These are phyloP conservation scores for Mycena galopus DNA, from an alignment of 768 basidiomycete species.

Conservation along the genomic window DNA sequence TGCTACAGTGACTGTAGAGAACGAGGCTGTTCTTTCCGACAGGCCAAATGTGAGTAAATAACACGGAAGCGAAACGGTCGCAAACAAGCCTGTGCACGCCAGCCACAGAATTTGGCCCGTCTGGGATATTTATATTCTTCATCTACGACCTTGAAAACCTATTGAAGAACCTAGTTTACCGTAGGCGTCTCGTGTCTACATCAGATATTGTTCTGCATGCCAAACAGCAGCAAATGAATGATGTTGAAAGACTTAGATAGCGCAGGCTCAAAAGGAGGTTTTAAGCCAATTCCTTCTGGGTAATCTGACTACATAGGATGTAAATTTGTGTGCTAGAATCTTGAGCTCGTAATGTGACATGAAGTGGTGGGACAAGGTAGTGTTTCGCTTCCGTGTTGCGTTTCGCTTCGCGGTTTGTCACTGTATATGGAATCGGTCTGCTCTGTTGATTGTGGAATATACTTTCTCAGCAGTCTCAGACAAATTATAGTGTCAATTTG, in stretches of 20 bases:
- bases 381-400: neutral
- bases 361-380: neutral
- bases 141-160: too few species aligned
- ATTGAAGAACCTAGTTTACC: too few species aligned
- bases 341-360: too few species aligned
- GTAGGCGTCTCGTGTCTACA: too few species aligned
- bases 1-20: slow-evolving; percentile 4
- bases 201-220: neutral
- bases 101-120: slow-evolving; percentile 1
- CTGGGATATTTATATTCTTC: neutral
- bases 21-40: neutral
- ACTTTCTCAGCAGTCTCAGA: neutral
- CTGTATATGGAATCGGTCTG: neutral
- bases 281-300: too few species aligned
- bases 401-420: neutral
- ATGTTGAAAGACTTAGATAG: too few species aligned
- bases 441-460: neutral
- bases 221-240: neutral
- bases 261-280: too few species aligned
- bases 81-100: slow-evolving; percentile 1
- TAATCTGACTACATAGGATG: too few species aligned
- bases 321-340: too few species aligned
- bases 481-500: neutral
- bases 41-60: slow-evolving; percentile 14
- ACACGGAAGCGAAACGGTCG: slow-evolving; percentile 10